phyloP scores from a whole-genome alignment of 805 yeast species.

The Cyberlindnera maclurae region DNA sequence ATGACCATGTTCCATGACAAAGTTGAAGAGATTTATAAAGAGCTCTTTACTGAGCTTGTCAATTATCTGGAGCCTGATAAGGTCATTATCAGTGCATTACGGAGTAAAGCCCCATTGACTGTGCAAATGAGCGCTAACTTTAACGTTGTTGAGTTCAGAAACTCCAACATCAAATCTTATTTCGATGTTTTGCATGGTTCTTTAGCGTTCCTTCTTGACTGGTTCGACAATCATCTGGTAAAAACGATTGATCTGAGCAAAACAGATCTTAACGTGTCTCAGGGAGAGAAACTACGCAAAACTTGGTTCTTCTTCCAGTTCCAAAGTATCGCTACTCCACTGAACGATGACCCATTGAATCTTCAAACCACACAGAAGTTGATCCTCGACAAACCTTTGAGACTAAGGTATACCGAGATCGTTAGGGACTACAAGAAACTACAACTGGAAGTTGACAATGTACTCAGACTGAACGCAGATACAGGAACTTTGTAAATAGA shows the following conservation, averaged over 20 bases:
- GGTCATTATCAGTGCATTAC: conserved; percentile 11
- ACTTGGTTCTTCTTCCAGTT: conserved; percentile 36
- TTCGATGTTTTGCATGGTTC: conserved; percentile 34
- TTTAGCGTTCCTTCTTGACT: conserved; percentile 25
- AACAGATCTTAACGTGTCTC: conserved; percentile 20
- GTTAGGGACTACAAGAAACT: conserved; percentile 8
- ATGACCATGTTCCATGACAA: conserved; percentile 19
- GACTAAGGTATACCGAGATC: conserved; percentile 7
- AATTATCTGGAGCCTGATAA: conserved; percentile 20
- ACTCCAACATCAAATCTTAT: conserved; percentile 25
- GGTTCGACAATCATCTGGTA: conserved; percentile 11
- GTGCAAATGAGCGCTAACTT: conserved; percentile 5
- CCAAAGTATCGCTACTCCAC: conserved; percentile 16
- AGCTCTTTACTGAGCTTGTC: conserved; percentile 17
- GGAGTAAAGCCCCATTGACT: conserved; percentile 3
- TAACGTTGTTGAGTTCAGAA: conserved; percentile 18
- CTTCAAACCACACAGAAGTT: conserved; percentile 12
- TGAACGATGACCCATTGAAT: conserved; percentile 11
- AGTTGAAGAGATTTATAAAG: conserved; percentile 18
- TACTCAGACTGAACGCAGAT: not conserved
- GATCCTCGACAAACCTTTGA: conserved; percentile 18
- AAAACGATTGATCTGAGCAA: conserved; percentile 19
- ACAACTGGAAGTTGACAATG: conserved; percentile 3
- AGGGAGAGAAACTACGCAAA: conserved; percentile 28
- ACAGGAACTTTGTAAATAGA: not conserved